phyloP scores from a whole-genome alignment of 2,329 filamentous ascomycete genomes.

The Monosporascus sp. region DNA sequence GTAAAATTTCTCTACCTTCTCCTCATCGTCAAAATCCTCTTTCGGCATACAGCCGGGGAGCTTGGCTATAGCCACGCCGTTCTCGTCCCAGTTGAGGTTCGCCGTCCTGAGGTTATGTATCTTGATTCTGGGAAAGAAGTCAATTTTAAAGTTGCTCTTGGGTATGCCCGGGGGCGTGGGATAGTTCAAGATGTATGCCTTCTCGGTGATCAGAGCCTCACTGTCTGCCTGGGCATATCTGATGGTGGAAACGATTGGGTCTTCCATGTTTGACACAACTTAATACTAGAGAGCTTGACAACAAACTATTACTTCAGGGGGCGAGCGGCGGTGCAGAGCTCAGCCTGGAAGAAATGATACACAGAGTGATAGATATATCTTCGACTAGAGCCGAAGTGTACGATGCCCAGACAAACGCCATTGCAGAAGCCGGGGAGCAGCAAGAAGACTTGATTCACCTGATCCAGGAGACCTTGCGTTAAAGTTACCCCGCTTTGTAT shows the following conservation, averaged over 20 bases:
- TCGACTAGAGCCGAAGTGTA: too few species aligned
- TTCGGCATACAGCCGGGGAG: conserved; percentile 1
- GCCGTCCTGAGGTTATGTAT: conserved; percentile 10
- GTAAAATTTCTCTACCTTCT: conserved; percentile 8
- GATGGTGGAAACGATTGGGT: conserved; percentile 2
- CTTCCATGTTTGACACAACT: not conserved
- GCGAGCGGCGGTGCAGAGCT: not conserved
- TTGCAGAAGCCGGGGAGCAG: too few species aligned
- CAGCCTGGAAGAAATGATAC: not conserved
- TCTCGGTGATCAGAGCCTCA: conserved; percentile 2
- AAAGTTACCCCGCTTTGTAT: not conserved
- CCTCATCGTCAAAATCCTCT: conserved; percentile 11
- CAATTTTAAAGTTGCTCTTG: conserved; percentile 11
- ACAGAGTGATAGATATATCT: not conserved
- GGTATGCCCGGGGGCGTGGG: conserved; percentile 9
- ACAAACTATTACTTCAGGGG: not conserved
- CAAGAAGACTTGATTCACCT: not conserved
- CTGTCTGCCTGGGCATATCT: conserved; percentile 7
- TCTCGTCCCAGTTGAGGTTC: conserved; percentile 1
- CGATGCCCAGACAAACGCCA: too few species aligned
- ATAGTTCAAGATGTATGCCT: conserved; percentile 16
- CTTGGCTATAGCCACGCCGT: conserved; percentile 7
- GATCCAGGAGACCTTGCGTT: not conserved
- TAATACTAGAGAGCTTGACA: not conserved
- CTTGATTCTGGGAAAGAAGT: conserved; percentile 7